A percentile compares a stretch with the other conserved stretches of the same genome.
These are phyloP conservation scores for Entophlyctis helioformis DNA, from an alignment of 192 early-diverging fungal genomes.

Conservation along the genomic window DNA sequence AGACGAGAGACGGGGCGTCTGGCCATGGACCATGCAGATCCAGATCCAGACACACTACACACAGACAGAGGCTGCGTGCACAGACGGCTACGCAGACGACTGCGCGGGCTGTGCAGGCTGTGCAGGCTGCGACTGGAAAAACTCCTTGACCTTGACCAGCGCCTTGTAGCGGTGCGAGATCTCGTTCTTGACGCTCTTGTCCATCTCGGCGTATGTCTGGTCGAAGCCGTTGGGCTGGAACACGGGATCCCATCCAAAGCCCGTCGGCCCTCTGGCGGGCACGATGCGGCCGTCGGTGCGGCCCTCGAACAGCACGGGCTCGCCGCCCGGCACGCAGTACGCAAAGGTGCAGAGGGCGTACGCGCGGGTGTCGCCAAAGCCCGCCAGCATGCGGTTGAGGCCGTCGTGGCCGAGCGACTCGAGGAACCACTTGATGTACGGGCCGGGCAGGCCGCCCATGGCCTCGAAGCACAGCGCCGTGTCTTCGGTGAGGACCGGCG, in stretches of 20 bases:
- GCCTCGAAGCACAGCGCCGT: slow-evolving; percentile 90
- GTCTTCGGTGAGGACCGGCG: slow-evolving; percentile 73
- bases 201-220: slow-evolving; percentile 79
- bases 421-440: slow-evolving; percentile 96
- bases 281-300: slow-evolving; percentile 74
- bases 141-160: slow-evolving; percentile 54
- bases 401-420: slow-evolving; percentile 67
- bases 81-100: too few relatives aligned
- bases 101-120: too few relatives aligned
- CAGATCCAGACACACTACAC: too few relatives aligned
- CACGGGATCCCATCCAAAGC: slow-evolving; percentile 95
- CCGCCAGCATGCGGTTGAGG: slow-evolving; percentile 68
- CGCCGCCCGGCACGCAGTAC: slow-evolving; percentile 64
- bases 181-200: slow-evolving; percentile 67
- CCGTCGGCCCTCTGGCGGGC: slow-evolving; percentile 59
- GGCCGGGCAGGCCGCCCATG: slow-evolving; percentile 77
- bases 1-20: too few relatives aligned
- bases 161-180: slow-evolving; percentile 82
- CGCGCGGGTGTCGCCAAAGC: slow-evolving; percentile 76
- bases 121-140: slow-evolving; percentile 6
- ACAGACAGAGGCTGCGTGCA: too few relatives aligned
- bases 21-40: too few relatives aligned
- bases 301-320: slow-evolving; percentile 73
- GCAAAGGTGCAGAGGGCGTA: slow-evolving; percentile 89
- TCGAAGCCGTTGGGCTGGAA: slow-evolving; percentile 67